Percentiles rank a stretch among this genome's conserved stretches.
Evolutionary conservation across 2,329 filamentous ascomycete species (phyloP).

Genomic region (Ophiostoma australiae): DNA sequence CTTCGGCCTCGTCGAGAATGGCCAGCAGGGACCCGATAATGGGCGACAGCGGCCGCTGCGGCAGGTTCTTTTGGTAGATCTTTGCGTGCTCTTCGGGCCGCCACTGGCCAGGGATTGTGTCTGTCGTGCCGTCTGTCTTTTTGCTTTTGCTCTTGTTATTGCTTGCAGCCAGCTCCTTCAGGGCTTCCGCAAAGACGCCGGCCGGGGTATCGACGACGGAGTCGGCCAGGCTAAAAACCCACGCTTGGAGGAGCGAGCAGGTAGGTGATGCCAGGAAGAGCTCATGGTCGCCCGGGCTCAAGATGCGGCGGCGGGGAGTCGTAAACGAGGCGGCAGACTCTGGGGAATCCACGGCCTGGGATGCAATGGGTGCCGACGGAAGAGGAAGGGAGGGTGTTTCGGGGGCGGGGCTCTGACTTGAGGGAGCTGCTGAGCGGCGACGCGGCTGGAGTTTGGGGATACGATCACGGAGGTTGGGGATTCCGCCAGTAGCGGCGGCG

Average conservation of each 20-base stretch:
- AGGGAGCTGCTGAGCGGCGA: constrained; percentile 46
- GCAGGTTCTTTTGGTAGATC: constrained; percentile 23
- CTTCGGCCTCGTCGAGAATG: constrained; percentile 66
- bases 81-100: constrained; percentile 14
- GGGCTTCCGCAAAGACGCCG: constrained; percentile 33
- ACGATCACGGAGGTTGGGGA: constrained; percentile 50
- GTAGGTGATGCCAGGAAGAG: constrained; percentile 74
- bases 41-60: constrained; percentile 50
- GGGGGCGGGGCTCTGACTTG: constrained; percentile 61
- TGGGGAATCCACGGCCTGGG: constrained; percentile 20
- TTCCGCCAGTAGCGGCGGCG: constrained; percentile 26
- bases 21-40: constrained; percentile 60
- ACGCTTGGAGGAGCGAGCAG: constrained; percentile 70
- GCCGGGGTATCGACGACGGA: constrained; percentile 61
- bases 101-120: constrained; percentile 15
- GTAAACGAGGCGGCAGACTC: constrained; percentile 44
- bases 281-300: constrained; percentile 74
- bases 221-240: constrained; percentile 82
- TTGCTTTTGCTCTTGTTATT: neutral
- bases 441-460: constrained; percentile 66
- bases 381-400: constrained; percentile 68
- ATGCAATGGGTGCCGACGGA: constrained; percentile 51
- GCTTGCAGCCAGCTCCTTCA: neutral
- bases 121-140: too few species aligned
- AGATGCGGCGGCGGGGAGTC: constrained; percentile 69